phyloP scores from a whole-genome alignment of 768 basidiomycete species.

The Trametes villosa region DNA sequence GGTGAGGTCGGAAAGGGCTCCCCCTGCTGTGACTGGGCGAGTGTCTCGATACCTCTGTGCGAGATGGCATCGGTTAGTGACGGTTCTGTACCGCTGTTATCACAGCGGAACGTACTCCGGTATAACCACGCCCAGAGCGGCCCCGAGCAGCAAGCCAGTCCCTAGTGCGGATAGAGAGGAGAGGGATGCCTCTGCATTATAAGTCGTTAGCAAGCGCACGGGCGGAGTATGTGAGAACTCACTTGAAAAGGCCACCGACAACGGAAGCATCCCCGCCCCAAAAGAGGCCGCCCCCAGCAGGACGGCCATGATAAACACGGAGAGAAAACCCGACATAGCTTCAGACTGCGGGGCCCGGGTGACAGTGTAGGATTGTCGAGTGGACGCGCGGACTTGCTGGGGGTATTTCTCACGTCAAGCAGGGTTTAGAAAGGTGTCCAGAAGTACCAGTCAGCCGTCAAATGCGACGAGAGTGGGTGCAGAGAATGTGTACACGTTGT shows the following conservation, averaged over 20 bases:
- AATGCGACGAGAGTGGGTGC: background rate
- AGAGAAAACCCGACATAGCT: slow-evolving; percentile 40
- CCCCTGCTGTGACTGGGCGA: background rate
- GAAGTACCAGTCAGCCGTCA: too few relatives aligned
- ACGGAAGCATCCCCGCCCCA: slow-evolving; percentile 71
- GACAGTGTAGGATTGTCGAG: too few relatives aligned
- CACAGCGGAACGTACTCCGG: slow-evolving; percentile 72
- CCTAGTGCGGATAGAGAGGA: slow-evolving; percentile 61
- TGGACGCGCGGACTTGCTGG: too few relatives aligned
- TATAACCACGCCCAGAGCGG: slow-evolving; percentile 89
- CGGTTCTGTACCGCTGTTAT: too few relatives aligned
- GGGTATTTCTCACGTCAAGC: too few relatives aligned
- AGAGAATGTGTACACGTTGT: background rate
- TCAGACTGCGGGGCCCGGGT: too few relatives aligned
- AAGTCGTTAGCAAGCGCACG: background rate
- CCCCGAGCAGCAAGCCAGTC: slow-evolving; percentile 85
- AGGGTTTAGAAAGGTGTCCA: too few relatives aligned
- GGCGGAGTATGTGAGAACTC: slow-evolving; percentile 29
- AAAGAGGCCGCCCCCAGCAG: slow-evolving; percentile 68
- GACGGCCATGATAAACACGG: slow-evolving; percentile 59
- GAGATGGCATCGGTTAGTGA: background rate
- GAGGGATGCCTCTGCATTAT: slow-evolving; percentile 42
- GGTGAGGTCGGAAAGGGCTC: slow-evolving; percentile 50
- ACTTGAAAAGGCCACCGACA: slow-evolving; percentile 77
- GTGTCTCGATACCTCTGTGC: slow-evolving; percentile 10